phyloP scores from a whole-genome alignment of 2,329 filamentous ascomycete genomes.

The Sordariomycetes sp. region DNA sequence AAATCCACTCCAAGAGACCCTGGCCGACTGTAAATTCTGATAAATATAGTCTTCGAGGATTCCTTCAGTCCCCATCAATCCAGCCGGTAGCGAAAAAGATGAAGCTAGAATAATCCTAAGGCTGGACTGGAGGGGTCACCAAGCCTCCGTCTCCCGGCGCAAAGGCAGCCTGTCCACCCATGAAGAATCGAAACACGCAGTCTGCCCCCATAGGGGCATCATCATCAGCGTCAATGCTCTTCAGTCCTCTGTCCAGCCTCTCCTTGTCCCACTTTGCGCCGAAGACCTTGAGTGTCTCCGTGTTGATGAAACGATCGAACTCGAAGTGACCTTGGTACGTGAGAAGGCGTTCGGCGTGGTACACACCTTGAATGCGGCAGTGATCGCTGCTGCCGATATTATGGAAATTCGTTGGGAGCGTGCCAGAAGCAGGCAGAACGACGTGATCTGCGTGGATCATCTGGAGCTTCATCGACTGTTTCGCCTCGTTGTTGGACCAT shows the following conservation, averaged over 20 bases:
- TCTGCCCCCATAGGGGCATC: conserved; percentile 10
- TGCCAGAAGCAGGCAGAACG: conserved; percentile 4
- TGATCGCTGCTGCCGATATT: conserved; percentile 14
- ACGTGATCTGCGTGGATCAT: conserved; percentile 26
- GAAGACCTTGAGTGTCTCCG: conserved; percentile 24
- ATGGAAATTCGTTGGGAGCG: conserved; percentile 8
- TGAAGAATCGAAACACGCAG: conserved; percentile 10
- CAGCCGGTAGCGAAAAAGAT: background rate
- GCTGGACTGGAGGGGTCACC: conserved; percentile 3
- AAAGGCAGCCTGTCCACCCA: conserved; percentile 3
- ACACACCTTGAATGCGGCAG: conserved; percentile 28
- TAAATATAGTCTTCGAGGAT: too few species aligned
- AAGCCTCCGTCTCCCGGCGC: background rate
- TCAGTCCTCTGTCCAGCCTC: conserved; percentile 3
- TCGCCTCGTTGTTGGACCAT: background rate
- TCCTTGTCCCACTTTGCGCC: conserved; percentile 12
- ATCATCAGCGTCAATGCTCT: conserved; percentile 10
- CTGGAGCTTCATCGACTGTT: conserved; percentile 15
- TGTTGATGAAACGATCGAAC: conserved; percentile 29
- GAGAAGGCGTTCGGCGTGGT: conserved; percentile 24
- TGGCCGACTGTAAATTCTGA: too few species aligned
- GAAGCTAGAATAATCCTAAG: background rate
- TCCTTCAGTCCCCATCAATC: background rate
- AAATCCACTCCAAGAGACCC: too few species aligned
- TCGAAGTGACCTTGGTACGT: conserved; percentile 33